These are phyloP conservation scores for Triticum urartu DNA, from an alignment of 176 grass and related monocot species.

Conservation along the genomic window DNA sequence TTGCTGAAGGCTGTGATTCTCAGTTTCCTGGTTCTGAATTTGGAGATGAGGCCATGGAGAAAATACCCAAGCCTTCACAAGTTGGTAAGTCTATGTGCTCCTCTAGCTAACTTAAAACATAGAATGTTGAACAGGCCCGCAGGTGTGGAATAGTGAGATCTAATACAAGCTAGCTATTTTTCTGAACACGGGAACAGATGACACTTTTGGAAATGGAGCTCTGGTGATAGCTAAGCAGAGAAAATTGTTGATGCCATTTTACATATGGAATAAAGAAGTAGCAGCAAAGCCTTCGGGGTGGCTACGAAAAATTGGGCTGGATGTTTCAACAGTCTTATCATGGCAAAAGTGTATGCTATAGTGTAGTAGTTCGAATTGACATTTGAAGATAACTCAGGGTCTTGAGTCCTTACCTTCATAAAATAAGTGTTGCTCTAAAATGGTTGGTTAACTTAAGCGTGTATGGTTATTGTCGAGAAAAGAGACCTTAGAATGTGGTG, in stretches of 20 bases:
- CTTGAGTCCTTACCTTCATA: not conserved
- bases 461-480: not conserved
- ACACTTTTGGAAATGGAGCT: not conserved
- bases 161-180: not conserved
- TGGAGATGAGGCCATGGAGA: not conserved
- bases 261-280: slow-evolving; percentile 20
- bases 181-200: not conserved
- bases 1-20: slow-evolving; percentile 15
- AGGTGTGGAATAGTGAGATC: not conserved
- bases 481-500: slow-evolving; percentile 1
- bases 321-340: slow-evolving; percentile 18
- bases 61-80: slow-evolving; percentile 29
- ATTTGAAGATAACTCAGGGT: not conserved
- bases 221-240: slow-evolving; percentile 8
- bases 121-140: not conserved
- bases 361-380: not conserved
- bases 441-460: slow-evolving; percentile 3
- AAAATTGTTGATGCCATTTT: not conserved
- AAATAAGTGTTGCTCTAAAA: not conserved
- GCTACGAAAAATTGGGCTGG: slow-evolving; percentile 8
- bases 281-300: not conserved
- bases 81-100: slow-evolving; percentile 34
- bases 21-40: slow-evolving; percentile 26
- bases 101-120: slow-evolving; percentile 23
- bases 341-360: slow-evolving; percentile 6